Percentiles rank a stretch among this genome's conserved stretches.
These are phyloP conservation scores for Nitzschia putrida DNA, from an alignment of 108 stramenopile genomes.

Conservation along the genomic window DNA sequence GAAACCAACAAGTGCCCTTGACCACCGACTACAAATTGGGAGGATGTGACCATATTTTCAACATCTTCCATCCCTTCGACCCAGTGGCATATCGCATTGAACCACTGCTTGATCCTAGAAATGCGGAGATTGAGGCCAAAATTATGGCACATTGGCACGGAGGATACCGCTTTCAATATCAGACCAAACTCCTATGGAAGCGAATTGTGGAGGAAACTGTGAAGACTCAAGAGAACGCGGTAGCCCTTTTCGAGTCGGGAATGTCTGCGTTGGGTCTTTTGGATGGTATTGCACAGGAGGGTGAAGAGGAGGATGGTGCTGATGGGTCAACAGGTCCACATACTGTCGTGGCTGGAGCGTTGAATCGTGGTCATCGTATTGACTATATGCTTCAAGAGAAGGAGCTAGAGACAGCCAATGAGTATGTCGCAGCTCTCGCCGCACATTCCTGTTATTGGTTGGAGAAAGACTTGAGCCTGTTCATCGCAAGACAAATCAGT, in stretches of 20 bases:
- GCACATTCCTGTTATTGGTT: constrained; percentile 83
- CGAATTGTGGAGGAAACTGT: constrained; percentile 49
- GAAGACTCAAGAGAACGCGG: constrained; percentile 52
- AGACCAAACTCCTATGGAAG: constrained; percentile 63
- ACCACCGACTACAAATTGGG: constrained; percentile 38
- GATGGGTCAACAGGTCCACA: background rate
- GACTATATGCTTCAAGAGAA: constrained; percentile 79
- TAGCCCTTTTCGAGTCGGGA: constrained; percentile 50
- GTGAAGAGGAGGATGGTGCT: constrained; percentile 13
- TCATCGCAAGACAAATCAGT: constrained; percentile 72
- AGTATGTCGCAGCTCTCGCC: constrained; percentile 81
- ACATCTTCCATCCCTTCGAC: constrained; percentile 78
- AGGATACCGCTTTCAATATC: constrained; percentile 80
- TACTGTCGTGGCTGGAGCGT: constrained; percentile 33
- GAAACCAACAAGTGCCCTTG: constrained; percentile 58
- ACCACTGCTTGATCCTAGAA: constrained; percentile 57
- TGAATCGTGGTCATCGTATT: constrained; percentile 56
- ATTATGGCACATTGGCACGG: constrained; percentile 86
- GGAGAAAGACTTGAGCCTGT: constrained; percentile 77
- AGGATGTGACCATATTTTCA: constrained; percentile 67
- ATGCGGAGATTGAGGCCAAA: constrained; percentile 55
- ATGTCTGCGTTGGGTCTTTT: constrained; percentile 56
- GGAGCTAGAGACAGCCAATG: constrained; percentile 83
- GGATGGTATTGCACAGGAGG: constrained; percentile 27
- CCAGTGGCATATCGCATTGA: constrained; percentile 84